Base-by-base conservation (phyloP, 1,139 yeast species). In the Sugiyamaella xylanicola region DNA sequence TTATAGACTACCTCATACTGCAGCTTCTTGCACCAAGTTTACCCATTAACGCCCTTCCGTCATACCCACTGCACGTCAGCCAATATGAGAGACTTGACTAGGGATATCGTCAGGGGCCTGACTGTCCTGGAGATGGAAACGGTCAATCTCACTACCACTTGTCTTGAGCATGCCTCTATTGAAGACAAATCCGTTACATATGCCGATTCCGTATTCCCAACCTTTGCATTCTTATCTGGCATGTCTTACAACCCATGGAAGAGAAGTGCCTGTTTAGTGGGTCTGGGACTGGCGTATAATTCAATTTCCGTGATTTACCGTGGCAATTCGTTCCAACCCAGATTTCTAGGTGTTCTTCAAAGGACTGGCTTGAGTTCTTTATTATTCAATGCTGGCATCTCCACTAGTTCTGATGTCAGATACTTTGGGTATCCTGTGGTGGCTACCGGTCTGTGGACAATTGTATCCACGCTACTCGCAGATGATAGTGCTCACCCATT, bases 191-290 rank as follows among this genome's bases (percentile, higher is more conserved):
- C 60, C 17, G 56, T 72, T 46, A 65, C 68, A 20, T 71, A 69
- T 57, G 74, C 74, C 19, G 75, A 72, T 58, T 71, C 75, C 2
- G 65, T 73, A n/a, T 68, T 72, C 60, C 76, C 76, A 4, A 63
- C 71, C 36, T 71, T 72, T 55, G 66, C 69, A 19, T 72, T 72
- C 52, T 59, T 73, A 35, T 60, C 70, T 2, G 76, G 76, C 15
- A 63, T 71, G 69, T 59, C 66, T 11, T 54, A 62, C 2, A 61
- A 62, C 21, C 62, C 68, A 0, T 49, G 63, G 50, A 53, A 55
- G 29, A 61, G 67, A 39, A 63, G 68, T 22, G 58, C 67, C 5
- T 63, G 66, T 15, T 54, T 69, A 13, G 60, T 73, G 15, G 77
- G 76, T 2, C 61, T 73, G 44, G 77, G 77, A 1, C 51, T 72